Evolutionary conservation across 768 basidiomycete genomes (phyloP).

Genomic region (Mycena pura): DNA sequence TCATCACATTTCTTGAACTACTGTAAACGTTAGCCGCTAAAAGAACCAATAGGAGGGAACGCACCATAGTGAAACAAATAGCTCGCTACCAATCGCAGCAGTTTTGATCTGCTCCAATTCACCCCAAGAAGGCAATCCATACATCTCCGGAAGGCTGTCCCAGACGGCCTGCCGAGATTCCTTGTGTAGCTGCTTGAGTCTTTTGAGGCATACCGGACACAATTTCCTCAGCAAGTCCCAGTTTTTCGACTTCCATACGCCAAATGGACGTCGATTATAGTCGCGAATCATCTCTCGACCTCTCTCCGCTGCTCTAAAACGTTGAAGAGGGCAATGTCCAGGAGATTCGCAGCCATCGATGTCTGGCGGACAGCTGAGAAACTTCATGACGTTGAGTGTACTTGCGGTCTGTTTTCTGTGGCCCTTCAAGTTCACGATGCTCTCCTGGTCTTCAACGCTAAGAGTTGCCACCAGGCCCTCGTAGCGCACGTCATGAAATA

Average conservation of each 20-base stretch:
- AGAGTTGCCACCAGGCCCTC: neutral
- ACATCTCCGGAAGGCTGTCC: conserved; percentile 8
- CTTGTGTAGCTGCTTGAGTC: neutral
- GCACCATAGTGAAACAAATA: no score
- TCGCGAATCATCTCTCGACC: neutral
- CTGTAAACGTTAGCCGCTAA: no score
- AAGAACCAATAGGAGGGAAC: no score
- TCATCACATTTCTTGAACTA: no score
- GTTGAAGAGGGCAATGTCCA: neutral
- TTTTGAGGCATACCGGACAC: neutral
- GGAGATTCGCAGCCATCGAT: neutral
- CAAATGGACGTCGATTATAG: neutral
- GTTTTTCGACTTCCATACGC: neutral
- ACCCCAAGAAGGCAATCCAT: conserved; percentile 4
- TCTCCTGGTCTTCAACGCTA: neutral
- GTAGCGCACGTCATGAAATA: neutral
- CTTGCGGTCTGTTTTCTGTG: neutral
- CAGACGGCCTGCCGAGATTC: neutral
- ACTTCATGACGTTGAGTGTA: neutral
- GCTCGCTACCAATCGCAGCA: conserved; percentile 74
- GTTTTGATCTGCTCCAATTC: conserved; percentile 84
- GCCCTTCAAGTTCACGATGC: neutral
- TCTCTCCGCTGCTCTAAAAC: neutral
- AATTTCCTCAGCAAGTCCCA: neutral
- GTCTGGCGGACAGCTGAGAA: neutral